Conservation (phyloP, 176 grass and related monocot species). For the Oryza nivara region DNA sequence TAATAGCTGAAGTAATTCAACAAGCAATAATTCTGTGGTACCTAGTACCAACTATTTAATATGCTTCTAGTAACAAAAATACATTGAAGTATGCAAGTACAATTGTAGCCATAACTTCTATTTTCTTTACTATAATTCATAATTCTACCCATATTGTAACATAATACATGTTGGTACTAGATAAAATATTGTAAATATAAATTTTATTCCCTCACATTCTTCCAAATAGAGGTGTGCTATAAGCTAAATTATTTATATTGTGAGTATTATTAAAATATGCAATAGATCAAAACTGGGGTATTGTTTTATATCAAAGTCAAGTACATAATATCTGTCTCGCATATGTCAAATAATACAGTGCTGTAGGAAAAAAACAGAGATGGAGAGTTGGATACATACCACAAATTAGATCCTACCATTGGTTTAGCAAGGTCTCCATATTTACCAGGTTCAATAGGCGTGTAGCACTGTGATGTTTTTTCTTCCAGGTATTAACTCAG, state of each 20-base stretch:
- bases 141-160: neutral
- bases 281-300: neutral
- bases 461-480: constrained; percentile 64
- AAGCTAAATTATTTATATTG: neutral
- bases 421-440: constrained; percentile 80
- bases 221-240: neutral
- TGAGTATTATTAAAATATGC: too few relatives aligned
- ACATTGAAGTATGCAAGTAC: neutral
- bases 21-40: neutral
- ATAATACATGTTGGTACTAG: neutral
- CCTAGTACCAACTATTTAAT: neutral
- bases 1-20: neutral
- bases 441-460: constrained; percentile 60
- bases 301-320: neutral
- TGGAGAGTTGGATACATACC: constrained; percentile 54
- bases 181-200: neutral
- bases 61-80: neutral
- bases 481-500: constrained; percentile 11
- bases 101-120: neutral
- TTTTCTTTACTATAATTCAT: neutral
- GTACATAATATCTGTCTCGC: neutral
- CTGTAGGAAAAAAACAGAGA: neutral
- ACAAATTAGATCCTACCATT: constrained; percentile 84
- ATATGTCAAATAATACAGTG: neutral
- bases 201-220: neutral